Evolutionary conservation across 2,329 filamentous ascomycete genomes (phyloP).

Genomic region (Colletotrichum destructivum): DNA sequence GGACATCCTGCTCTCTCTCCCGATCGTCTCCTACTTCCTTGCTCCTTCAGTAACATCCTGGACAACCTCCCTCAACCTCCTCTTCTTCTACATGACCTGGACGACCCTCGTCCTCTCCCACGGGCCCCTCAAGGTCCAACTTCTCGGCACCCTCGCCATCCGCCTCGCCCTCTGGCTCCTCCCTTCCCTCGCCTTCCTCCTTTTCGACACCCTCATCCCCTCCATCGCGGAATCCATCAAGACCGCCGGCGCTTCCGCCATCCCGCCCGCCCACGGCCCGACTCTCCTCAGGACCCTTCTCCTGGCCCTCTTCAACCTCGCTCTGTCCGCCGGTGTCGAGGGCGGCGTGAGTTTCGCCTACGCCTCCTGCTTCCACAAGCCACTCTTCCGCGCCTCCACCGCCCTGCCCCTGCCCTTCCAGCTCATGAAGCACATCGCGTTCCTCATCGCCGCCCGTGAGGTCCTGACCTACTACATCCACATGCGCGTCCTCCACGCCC

Average conservation of each 20-base stretch:
- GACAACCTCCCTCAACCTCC: constrained; percentile 84
- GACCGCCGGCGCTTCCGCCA: constrained; percentile 67
- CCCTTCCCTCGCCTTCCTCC: constrained; percentile 80
- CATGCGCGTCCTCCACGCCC: constrained; percentile 77
- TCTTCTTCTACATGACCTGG: constrained; percentile 95
- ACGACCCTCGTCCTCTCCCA: constrained; percentile 85
- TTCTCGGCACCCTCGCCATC: constrained; percentile 78
- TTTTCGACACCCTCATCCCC: constrained; percentile 80
- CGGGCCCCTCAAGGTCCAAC: constrained; percentile 80
- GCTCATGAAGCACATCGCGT: constrained; percentile 63
- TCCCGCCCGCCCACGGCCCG: constrained; percentile 59
- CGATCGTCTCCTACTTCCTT: constrained; percentile 78
- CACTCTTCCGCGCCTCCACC: constrained; percentile 64
- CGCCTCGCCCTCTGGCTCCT: constrained; percentile 80
- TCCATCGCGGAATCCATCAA: constrained; percentile 80
- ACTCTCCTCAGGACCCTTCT: constrained; percentile 54
- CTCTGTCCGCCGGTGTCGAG: constrained; percentile 60
- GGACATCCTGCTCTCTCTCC: constrained; percentile 80
- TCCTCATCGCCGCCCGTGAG: constrained; percentile 65
- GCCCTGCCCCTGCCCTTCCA: constrained; percentile 69
- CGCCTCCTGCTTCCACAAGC: constrained; percentile 51
- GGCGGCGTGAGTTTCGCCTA: constrained; percentile 58
- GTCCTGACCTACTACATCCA: constrained; percentile 82
- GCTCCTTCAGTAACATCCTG: constrained; percentile 76
- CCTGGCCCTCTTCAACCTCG: constrained; percentile 63